Evolutionary conservation across 2,329 filamentous ascomycete species (phyloP), one percentile per base, ranked within the genome.

Genomic region (Dothistroma septosporum): DNA sequence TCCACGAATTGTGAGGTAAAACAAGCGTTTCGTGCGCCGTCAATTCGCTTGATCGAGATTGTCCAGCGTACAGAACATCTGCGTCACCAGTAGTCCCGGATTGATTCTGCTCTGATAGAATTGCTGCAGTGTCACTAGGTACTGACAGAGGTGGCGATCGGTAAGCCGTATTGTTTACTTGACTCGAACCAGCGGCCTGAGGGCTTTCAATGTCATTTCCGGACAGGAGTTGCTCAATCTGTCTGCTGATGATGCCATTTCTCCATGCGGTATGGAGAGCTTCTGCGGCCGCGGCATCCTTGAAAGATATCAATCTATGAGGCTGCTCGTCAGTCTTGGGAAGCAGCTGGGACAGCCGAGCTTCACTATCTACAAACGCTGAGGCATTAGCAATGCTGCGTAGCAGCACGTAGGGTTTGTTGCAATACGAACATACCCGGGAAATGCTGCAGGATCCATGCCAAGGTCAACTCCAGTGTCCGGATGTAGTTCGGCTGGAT

Each of bases 401-500:
- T 28, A 28, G 24, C 24, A 28, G 24, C 33, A 37, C 33, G 14
- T 37, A 11, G 10, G 33, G 10, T 9, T 7, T 2, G 7, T 37
- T 37, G 10, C 33, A 37, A 10, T 82, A 84, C 14, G 1, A n/a
- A 44, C 41, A 44, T 44, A 44, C 41, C 41, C 8, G 84, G 80
- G 37, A 85, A 81, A 58, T 83, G 82, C 61, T 85, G 81, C 62
- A 90, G 87, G 0, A 89, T 76, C 79, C 86, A 86, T 12, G 86
- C 87, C 58, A 89, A 79, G 10, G 87, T 82, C 48, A 89, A 74
- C 73, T 92, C 89, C 19, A 92, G 78, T 0, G 87, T 88, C 35
- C 88, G 83, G 58, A 92, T 87, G 70, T 92, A 91, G 16, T 90
- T 89, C n/a, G 89, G 89, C 68, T 89, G 89, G 11, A 92, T 85